A percentile compares a stretch with the other conserved stretches of the same genome.
These are phyloP conservation scores for Wallacemonas sp. DNA, from an alignment of 208 protist genomes.

Conservation along the genomic window DNA sequence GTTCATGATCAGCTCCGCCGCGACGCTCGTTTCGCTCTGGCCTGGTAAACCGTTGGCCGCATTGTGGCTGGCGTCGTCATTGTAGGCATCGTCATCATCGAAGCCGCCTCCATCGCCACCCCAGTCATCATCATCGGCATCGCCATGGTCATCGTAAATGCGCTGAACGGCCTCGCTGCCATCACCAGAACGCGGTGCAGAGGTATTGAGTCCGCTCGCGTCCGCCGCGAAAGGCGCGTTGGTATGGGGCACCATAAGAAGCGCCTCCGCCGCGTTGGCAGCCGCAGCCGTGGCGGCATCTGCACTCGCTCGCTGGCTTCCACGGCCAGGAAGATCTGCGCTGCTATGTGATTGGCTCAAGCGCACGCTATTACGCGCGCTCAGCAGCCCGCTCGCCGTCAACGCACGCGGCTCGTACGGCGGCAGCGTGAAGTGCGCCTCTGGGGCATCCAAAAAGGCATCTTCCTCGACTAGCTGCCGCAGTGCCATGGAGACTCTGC, in stretches of 20 bases:
- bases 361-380: constrained; percentile 10
- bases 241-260: constrained; percentile 45
- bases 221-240: constrained; percentile 9
- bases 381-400: constrained; percentile 2
- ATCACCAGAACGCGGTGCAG: background rate
- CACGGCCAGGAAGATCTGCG: background rate
- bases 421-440: background rate
- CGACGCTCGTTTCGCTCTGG: background rate
- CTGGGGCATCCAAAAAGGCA: background rate
- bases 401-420: constrained; percentile 6
- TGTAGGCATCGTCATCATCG: constrained; percentile 18
- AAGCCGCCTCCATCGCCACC: constrained; percentile 24
- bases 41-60: too few relatives aligned
- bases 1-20: constrained; percentile 6
- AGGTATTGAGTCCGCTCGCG: background rate
- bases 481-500: background rate
- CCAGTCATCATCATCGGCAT: constrained; percentile 12
- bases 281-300: background rate
- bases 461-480: constrained; percentile 6
- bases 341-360: background rate
- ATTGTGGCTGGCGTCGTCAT: constrained; percentile 23
- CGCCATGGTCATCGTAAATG: constrained; percentile 6
- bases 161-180: constrained; percentile 12
- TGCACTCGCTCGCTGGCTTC: background rate
- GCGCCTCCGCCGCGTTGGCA: constrained; percentile 34